Conservation (phyloP, 208 protist genomes). For the Trypanosoma melophagium region DNA sequence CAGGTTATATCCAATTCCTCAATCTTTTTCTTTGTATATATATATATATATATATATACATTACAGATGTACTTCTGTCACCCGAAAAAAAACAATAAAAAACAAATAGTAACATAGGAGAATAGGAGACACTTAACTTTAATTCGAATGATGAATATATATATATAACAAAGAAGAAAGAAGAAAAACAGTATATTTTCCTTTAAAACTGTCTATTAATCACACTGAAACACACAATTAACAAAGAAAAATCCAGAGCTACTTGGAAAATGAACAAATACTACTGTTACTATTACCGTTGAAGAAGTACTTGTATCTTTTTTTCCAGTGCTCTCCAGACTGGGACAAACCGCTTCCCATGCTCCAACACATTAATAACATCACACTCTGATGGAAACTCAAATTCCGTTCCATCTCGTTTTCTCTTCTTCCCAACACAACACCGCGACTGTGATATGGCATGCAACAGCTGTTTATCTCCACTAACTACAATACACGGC, state of each 20-base stretch:
- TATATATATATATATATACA: neutral
- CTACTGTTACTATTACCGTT: neutral
- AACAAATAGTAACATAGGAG: no score
- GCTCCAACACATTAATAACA: constrained; percentile 55
- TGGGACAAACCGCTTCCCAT: constrained; percentile 73
- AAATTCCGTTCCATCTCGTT: constrained; percentile 34
- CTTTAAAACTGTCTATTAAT: no score
- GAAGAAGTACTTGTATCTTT: constrained; percentile 26
- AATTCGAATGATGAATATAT: no score
- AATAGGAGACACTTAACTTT: no score
- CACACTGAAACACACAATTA: no score
- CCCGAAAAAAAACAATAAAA: no score
- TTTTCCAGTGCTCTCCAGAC: constrained; percentile 58
- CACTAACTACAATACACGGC: constrained; percentile 50
- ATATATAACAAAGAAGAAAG: no score
- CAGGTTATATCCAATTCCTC: neutral
- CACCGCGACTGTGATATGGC: constrained; percentile 35
- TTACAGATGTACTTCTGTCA: neutral
- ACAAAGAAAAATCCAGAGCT: no score
- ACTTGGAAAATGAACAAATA: no score
- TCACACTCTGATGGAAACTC: constrained; percentile 37
- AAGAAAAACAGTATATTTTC: no score
- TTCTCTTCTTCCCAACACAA: constrained; percentile 47
- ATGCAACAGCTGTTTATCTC: constrained; percentile 51
- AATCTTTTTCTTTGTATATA: neutral